Conservation (phyloP, 2,329 filamentous ascomycete genomes). For the Fusarium lateritium region DNA sequence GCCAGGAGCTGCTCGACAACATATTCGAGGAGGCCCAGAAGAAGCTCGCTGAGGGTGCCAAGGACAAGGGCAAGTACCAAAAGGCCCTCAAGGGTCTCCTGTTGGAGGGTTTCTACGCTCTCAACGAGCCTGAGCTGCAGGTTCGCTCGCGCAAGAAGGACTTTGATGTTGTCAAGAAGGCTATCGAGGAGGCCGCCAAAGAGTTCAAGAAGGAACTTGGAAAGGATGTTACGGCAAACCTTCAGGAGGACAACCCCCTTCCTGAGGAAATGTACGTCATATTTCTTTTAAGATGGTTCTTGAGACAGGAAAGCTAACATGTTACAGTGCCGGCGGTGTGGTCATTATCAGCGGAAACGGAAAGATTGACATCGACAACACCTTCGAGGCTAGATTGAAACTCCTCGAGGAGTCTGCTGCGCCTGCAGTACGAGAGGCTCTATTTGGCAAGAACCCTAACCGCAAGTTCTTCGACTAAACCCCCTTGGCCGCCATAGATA, state of each 20-base stretch:
- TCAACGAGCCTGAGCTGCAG: slow-evolving; percentile 84
- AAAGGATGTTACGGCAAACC: slow-evolving; percentile 76
- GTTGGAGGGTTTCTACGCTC: slow-evolving; percentile 89
- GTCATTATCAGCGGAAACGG: slow-evolving; percentile 84
- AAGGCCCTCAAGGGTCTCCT: slow-evolving; percentile 83
- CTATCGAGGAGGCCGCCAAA: slow-evolving; percentile 80
- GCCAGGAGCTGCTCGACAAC: slow-evolving; percentile 91
- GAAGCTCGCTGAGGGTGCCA: slow-evolving; percentile 75
- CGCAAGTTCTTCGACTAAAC: slow-evolving; percentile 92
- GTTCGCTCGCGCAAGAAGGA: slow-evolving; percentile 87
- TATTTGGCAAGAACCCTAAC: slow-evolving; percentile 96
- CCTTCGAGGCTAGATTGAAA: slow-evolving; percentile 90
- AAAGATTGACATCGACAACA: slow-evolving; percentile 99
- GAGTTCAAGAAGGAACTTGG: slow-evolving; percentile 87
- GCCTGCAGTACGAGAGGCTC: slow-evolving; percentile 84
- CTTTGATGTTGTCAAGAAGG: slow-evolving; percentile 80
- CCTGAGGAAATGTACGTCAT: slow-evolving; percentile 84
- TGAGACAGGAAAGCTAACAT: slow-evolving; percentile 43
- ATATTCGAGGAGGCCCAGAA: slow-evolving; percentile 87
- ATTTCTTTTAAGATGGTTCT: background rate
- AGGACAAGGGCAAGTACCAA: slow-evolving; percentile 83
- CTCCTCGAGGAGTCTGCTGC: slow-evolving; percentile 88
- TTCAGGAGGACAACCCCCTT: slow-evolving; percentile 85
- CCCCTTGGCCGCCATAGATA: slow-evolving; percentile 10
- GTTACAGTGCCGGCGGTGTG: slow-evolving; percentile 83